A percentile compares a stretch with the other conserved stretches of the same genome.
These are phyloP conservation scores for Neospermospora avenae DNA, from an alignment of 2,329 filamentous ascomycete species.

Conservation along the genomic window DNA sequence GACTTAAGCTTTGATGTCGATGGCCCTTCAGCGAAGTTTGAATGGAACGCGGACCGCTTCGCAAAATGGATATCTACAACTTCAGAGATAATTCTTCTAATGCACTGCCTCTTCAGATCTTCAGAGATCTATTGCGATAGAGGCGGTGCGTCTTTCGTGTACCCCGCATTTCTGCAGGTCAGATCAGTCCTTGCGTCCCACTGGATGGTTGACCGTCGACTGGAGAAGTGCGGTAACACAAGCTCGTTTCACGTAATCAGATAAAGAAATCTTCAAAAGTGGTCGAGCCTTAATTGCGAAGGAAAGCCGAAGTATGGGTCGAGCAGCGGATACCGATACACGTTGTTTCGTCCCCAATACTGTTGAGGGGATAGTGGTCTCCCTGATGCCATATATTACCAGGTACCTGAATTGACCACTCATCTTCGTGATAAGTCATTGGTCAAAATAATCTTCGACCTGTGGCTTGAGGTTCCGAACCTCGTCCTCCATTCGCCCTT, in stretches of 20 bases:
- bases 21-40: not conserved
- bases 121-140: not conserved
- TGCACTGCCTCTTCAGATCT: not conserved
- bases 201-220: not conserved
- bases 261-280: not conserved
- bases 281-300: no score
- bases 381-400: no score
- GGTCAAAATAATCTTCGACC: no score
- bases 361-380: no score
- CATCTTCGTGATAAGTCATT: no score
- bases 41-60: no score
- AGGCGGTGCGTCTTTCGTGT: not conserved
- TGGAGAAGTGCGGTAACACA: not conserved
- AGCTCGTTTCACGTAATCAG: not conserved
- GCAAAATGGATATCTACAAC: not conserved
- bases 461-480: no score
- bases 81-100: not conserved
- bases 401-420: no score
- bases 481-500: no score
- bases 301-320: no score
- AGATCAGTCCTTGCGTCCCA: not conserved
- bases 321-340: no score
- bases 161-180: not conserved
- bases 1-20: not conserved
- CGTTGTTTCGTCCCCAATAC: no score